A percentile compares a stretch with the other conserved stretches of the same genome.
These are phyloP conservation scores for Camelina neglecta DNA, from an alignment of 345 rosid genomes.

Conservation along the genomic window DNA sequence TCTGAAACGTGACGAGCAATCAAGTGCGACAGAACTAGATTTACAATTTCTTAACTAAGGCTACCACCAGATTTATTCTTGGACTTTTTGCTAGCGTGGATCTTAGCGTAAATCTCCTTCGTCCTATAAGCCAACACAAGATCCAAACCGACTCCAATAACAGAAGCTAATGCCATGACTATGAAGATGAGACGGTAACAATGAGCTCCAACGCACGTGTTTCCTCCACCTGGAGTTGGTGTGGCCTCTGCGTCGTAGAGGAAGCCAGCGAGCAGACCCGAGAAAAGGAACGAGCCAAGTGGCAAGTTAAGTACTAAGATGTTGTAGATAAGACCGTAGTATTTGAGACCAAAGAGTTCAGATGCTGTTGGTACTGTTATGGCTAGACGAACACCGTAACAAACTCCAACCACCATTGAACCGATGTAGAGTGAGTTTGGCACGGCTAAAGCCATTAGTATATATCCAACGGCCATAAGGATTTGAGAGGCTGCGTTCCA, in stretches of 20 bases:
- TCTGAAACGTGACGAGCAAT: background rate
- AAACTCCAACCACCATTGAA: slow-evolving; percentile 80
- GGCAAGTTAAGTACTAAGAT: slow-evolving; percentile 88
- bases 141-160: slow-evolving; percentile 76
- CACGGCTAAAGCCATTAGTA: slow-evolving; percentile 77
- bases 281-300: slow-evolving; percentile 91
- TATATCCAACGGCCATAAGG: slow-evolving; percentile 79
- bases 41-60: slow-evolving; percentile 32
- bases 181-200: slow-evolving; percentile 80
- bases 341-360: slow-evolving; percentile 91
- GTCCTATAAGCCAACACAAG: slow-evolving; percentile 63
- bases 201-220: slow-evolving; percentile 88
- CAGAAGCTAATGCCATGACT: slow-evolving; percentile 70
- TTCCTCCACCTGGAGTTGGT: slow-evolving; percentile 75
- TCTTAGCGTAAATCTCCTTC: slow-evolving; percentile 61
- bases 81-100: slow-evolving; percentile 55
- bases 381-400: slow-evolving; percentile 92
- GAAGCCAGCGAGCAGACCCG: slow-evolving; percentile 87
- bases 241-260: slow-evolving; percentile 83
- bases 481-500: slow-evolving; percentile 97
- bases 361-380: slow-evolving; percentile 89
- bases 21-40: background rate
- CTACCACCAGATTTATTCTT: slow-evolving; percentile 42
- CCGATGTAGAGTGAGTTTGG: slow-evolving; percentile 87
- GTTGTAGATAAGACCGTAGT: slow-evolving; percentile 88